Evolutionary conservation across 805 yeast genomes (phyloP), one percentile per base, ranked within the genome.

Genomic region (Pichia eremophila): DNA sequence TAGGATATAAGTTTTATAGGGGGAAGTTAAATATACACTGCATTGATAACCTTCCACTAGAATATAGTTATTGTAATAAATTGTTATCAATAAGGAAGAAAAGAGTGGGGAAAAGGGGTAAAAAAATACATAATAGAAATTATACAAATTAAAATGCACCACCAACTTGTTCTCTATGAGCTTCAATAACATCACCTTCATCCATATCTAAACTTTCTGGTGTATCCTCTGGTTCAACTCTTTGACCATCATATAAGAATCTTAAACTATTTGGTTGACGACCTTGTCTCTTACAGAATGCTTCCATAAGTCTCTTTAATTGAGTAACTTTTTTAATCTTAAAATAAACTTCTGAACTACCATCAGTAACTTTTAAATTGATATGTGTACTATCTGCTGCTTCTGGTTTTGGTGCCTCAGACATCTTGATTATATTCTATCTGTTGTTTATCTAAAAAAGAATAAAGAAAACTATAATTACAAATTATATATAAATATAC

Each of bases 201-300:
- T 86, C 95, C 79, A 93, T 81, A 45, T 88, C 98, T 59, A 93
- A 75, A 53, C 81, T 86, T 39, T 85, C 95, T 8, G 99, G 98
- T 5, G 99, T 93, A 59, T 86, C 88, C 50, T 84, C 90, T 10
- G 90, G 85, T 54, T 77, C 74, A 51, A 93, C 81, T 62, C 98
- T 81, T 57, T 88, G 85, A 54, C 99, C 99, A 55, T 93, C 99
- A 63, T 83, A 83, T 61, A 93, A 73, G 66, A 93, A 93, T 66
- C 98, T 80, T 64, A 93, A 72, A 45, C 91, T 79, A 56, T 77
- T 79, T 62, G 84, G 70, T 54, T 84, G 80, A 66, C 91, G 91
- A 40, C 98, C 98, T 63, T 91, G 96, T 73, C 99, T 85, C 70
- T 90, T 90, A 66, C 98, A 95, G 66, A 91, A 93, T 12, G 97